Evolutionary conservation across 257 asterid genomes (phyloP).

Genomic region (Henckelia pumila): DNA sequence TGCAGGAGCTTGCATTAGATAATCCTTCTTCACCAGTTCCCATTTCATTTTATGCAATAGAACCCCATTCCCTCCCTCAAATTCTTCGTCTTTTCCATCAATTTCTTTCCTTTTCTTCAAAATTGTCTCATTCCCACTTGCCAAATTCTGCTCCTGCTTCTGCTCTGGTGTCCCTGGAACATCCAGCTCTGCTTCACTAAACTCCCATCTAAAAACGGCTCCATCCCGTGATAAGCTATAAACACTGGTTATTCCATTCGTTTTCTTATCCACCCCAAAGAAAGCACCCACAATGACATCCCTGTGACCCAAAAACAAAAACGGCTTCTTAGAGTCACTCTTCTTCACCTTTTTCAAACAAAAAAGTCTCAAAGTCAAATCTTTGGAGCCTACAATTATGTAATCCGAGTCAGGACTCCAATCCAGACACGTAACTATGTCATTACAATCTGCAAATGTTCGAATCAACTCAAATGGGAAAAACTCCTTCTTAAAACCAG

Average conservation of each 20-base stretch:
- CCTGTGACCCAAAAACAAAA: conserved; percentile 76
- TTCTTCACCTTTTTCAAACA: conserved; percentile 40
- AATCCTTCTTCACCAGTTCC: conserved; percentile 76
- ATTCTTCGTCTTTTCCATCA: conserved; percentile 39
- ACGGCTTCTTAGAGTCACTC: conserved; percentile 49
- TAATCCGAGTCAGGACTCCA: conserved; percentile 85
- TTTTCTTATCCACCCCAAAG: conserved; percentile 70
- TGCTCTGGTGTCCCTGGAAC: conserved; percentile 84
- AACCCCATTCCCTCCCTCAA: conserved; percentile 37
- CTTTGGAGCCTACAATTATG: conserved; percentile 75
- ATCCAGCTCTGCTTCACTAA: conserved; percentile 56
- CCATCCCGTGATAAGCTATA: conserved; percentile 89
- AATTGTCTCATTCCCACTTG: conserved; percentile 26
- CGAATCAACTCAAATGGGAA: conserved; percentile 81
- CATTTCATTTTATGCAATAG: conserved; percentile 58
- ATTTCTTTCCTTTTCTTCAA: conserved; percentile 55
- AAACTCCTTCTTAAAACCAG: conserved; percentile 83
- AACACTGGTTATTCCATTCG: conserved; percentile 44
- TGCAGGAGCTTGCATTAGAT: conserved; percentile 79
- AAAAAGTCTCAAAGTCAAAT: conserved; percentile 76
- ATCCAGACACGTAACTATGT: conserved; percentile 57
- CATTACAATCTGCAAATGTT: conserved; percentile 80
- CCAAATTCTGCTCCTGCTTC: conserved; percentile 35
- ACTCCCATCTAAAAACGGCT: conserved; percentile 71
- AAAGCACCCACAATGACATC: conserved; percentile 76